Evolutionary conservation across 1,284 basidiomycete species (phyloP).

Genomic region (Irpex sp.): DNA sequence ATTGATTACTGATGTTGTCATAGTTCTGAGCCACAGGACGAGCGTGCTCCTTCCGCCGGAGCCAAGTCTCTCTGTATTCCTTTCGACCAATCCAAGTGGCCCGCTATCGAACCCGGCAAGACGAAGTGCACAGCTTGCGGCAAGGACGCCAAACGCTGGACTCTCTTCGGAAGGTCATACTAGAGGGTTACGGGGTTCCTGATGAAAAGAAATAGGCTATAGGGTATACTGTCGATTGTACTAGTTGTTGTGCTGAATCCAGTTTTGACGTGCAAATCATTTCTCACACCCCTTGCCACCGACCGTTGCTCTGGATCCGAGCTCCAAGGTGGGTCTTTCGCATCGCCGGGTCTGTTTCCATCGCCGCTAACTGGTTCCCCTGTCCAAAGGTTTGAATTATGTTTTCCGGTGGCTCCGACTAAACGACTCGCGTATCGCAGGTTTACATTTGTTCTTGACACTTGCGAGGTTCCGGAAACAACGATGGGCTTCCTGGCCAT

Average conservation of each 20-base stretch:
- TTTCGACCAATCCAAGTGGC: constrained; percentile 86
- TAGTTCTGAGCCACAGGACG: constrained; percentile 84
- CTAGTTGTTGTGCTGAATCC: not conserved
- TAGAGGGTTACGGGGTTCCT: constrained; percentile 28
- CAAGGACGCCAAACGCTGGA: constrained; percentile 87
- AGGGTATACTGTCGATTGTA: not conserved
- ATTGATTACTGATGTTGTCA: constrained; percentile 8
- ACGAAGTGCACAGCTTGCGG: constrained; percentile 87
- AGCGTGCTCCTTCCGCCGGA: constrained; percentile 95
- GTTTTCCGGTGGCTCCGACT: not conserved
- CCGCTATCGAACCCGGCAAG: constrained; percentile 71
- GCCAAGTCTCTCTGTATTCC: constrained; percentile 98
- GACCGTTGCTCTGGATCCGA: not conserved
- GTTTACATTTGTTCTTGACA: not conserved
- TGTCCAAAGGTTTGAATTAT: not conserved
- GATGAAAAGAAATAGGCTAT: not conserved
- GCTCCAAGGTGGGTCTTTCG: not conserved
- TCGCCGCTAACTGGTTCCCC: not conserved
- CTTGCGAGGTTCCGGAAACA: not conserved
- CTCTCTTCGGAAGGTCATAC: constrained; percentile 86
- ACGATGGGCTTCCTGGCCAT: not conserved
- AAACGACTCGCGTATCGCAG: not conserved
- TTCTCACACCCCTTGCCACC: not conserved
- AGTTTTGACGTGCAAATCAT: not conserved
- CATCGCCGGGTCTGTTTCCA: not conserved